Percentiles rank a stretch among this genome's conserved stretches.
Conservation (phyloP, 169 alveolate species). For the Eimeria acervulina region DNA sequence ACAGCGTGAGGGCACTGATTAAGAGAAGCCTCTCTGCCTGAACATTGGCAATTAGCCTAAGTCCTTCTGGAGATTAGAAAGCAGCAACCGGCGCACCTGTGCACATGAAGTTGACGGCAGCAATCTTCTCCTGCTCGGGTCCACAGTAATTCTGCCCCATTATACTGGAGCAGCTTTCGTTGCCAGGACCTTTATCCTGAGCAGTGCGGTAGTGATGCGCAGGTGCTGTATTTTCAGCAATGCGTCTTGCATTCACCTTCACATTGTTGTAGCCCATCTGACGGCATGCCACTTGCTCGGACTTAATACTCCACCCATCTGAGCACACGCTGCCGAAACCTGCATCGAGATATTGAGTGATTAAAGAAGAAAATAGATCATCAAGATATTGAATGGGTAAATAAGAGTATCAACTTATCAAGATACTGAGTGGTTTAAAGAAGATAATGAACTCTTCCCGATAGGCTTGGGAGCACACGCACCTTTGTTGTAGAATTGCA, state of each 20-base stretch:
- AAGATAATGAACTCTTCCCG: neutral
- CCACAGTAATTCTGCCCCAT: constrained; percentile 87
- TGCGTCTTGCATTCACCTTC: constrained; percentile 33
- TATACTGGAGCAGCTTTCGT: constrained; percentile 85
- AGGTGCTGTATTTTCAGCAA: neutral
- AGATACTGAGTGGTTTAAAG: too few relatives aligned
- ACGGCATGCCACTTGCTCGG: constrained; percentile 92
- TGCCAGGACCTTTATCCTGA: constrained; percentile 71
- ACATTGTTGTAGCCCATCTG: constrained; percentile 91
- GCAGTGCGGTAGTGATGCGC: neutral
- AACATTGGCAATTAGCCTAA: neutral
- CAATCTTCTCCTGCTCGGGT: constrained; percentile 82
- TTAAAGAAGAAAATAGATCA: neutral
- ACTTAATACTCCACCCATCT: constrained; percentile 90
- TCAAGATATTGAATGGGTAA: neutral
- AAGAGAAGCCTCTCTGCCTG: constrained; percentile 78
- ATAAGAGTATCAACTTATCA: too few relatives aligned
- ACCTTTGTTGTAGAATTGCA: constrained; percentile 79
- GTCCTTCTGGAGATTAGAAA: neutral
- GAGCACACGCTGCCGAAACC: constrained; percentile 89
- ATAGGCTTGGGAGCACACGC: neutral
- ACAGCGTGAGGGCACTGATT: constrained; percentile 78
- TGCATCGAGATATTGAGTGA: neutral
- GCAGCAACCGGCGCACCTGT: constrained; percentile 72
- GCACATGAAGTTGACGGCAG: constrained; percentile 86